Evolutionary conservation across 495 filamentous ascomycete species (phyloP).

Genomic region (Lasiosphaeris hirsuta): DNA sequence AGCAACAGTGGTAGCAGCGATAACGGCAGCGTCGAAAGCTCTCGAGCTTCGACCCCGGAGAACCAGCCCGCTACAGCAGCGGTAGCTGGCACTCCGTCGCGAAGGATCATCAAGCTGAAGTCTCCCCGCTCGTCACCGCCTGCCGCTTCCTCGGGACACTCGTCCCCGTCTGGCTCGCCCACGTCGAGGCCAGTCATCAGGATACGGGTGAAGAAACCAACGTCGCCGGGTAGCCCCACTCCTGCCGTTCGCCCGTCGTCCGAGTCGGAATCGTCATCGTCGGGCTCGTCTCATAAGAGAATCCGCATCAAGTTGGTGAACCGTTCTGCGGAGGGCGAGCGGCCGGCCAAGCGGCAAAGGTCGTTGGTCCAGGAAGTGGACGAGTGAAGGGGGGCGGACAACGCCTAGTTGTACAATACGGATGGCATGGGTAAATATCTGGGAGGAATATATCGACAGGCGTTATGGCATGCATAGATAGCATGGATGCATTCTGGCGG

Average conservation of each 20-base stretch:
- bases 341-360: background rate
- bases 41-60: constrained; percentile 9
- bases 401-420: too few species aligned
- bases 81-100: too few species aligned
- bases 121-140: background rate
- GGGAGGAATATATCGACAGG: too few species aligned
- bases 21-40: constrained; percentile 12
- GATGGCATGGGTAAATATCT: too few species aligned
- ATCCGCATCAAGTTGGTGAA: constrained; percentile 7
- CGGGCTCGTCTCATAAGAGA: background rate
- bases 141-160: too few species aligned
- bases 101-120: constrained; percentile 1
- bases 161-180: too few species aligned
- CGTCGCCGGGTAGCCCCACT: too few species aligned
- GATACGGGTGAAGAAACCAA: too few species aligned
- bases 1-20: background rate
- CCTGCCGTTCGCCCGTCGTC: background rate
- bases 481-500: too few species aligned
- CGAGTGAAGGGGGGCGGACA: background rate
- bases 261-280: constrained; percentile 5
- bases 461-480: too few species aligned
- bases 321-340: background rate
- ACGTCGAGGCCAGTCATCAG: too few species aligned
- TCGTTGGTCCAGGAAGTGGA: background rate
- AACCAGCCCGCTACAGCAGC: too few species aligned